Evolutionary conservation across 2,329 filamentous ascomycete species (phyloP).

Genomic region (Penicillium brasilianum): DNA sequence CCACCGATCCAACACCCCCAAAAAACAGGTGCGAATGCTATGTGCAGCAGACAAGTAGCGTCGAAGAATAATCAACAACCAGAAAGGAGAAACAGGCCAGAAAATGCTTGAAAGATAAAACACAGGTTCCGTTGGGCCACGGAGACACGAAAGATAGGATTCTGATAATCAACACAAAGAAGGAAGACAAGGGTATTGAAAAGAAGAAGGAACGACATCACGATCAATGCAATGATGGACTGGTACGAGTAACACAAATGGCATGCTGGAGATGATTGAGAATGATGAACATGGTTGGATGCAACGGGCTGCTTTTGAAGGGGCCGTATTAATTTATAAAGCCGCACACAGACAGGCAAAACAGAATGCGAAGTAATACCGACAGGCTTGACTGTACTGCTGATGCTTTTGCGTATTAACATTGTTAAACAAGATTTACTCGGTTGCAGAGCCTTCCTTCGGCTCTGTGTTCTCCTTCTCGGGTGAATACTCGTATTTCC

Average conservation of each 20-base stretch:
- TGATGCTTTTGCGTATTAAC: slow-evolving; percentile 14
- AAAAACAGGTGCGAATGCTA: slow-evolving; percentile 9
- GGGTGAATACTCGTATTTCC: slow-evolving; percentile 30
- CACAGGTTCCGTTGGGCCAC: slow-evolving; percentile 5
- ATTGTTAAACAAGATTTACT: slow-evolving; percentile 21
- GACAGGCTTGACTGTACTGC: not conserved
- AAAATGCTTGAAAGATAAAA: not conserved
- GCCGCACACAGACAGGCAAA: not conserved
- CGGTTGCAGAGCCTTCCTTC: slow-evolving; percentile 26
- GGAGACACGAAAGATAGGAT: slow-evolving; percentile 6
- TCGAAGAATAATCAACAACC: not conserved
- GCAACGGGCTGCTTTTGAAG: slow-evolving; percentile 7
- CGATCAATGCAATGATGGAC: slow-evolving; percentile 19
- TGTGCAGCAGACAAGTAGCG: slow-evolving; percentile 3
- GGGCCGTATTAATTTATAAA: not conserved
- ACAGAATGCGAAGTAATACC: not conserved
- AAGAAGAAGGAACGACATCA: slow-evolving; percentile 21
- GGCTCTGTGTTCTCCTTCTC: slow-evolving; percentile 36
- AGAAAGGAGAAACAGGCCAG: not conserved
- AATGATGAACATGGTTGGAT: slow-evolving; percentile 14
- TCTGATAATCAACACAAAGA: not conserved
- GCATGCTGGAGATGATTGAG: slow-evolving; percentile 5
- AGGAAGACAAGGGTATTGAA: slow-evolving; percentile 26
- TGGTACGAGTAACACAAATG: slow-evolving; percentile 21
- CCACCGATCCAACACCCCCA: slow-evolving; percentile 15